Conservation (phyloP, 345 rosid species). For the Populus simonii region DNA sequence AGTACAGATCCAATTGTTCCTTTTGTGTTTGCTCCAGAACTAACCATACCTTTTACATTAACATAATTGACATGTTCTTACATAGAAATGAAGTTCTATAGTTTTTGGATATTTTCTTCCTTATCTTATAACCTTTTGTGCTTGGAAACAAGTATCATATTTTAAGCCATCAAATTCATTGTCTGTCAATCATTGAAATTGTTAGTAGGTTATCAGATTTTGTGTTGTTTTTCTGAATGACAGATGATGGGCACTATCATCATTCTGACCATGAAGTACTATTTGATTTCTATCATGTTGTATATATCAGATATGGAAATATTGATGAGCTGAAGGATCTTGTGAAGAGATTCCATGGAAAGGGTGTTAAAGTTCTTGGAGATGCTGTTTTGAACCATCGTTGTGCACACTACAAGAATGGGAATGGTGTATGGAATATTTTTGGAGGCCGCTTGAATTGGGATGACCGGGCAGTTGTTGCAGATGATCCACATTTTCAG, state of each 20-base stretch:
- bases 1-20: background rate
- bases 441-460: conserved; percentile 91
- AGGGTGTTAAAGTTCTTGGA: conserved; percentile 78
- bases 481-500: conserved; percentile 98
- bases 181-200: background rate
- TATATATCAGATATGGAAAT: conserved; percentile 66
- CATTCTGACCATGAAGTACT: conserved; percentile 8
- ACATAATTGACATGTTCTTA: background rate
- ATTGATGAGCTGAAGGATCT: conserved; percentile 76
- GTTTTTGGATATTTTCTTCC: background rate
- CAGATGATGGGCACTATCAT: background rate
- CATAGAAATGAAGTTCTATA: background rate
- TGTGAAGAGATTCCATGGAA: conserved; percentile 61
- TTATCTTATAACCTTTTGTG: background rate
- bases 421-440: conserved; percentile 89
- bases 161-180: background rate
- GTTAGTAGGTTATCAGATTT: background rate
- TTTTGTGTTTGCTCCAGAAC: background rate
- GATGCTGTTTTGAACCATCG: conserved; percentile 96
- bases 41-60: background rate
- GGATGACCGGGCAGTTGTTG: conserved; percentile 94
- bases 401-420: conserved; percentile 80
- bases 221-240: background rate
- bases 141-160: background rate
- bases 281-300: conserved; percentile 8